phyloP scores from a whole-genome alignment of 2,329 filamentous ascomycete species.

The Apiospora rasikravindrae region DNA sequence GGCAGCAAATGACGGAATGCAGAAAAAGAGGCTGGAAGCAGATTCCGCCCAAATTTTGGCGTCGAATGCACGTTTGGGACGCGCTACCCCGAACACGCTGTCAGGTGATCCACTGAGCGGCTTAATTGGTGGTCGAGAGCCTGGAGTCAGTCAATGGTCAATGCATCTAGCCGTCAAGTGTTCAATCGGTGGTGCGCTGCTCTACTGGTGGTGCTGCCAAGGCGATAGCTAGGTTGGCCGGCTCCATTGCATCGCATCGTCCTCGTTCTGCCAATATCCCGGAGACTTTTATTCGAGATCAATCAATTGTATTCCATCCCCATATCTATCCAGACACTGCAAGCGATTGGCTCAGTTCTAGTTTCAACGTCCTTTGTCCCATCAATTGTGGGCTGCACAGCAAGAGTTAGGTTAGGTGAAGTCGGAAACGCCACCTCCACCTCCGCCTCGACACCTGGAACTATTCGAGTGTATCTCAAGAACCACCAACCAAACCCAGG shows the following conservation, averaged over 20 bases:
- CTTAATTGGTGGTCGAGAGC: neutral
- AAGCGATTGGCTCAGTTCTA: neutral
- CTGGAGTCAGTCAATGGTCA: neutral
- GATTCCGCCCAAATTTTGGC: conserved; percentile 17
- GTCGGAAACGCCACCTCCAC: neutral
- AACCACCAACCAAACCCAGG: neutral
- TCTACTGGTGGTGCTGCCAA: neutral
- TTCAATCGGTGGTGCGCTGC: no score
- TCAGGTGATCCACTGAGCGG: conserved; percentile 3
- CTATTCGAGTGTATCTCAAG: neutral
- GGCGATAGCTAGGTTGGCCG: neutral
- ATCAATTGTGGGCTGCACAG: neutral
- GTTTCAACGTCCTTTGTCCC: neutral
- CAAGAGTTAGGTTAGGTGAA: neutral
- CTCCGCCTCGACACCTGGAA: neutral
- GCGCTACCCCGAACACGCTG: conserved; percentile 14
- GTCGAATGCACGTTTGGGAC: neutral
- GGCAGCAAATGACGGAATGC: conserved; percentile 5
- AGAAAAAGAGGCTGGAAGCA: conserved; percentile 13
- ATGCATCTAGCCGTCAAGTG: conserved; percentile 1
- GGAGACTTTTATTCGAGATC: neutral
- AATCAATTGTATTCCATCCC: neutral
- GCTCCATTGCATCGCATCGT: neutral
- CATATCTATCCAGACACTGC: neutral
- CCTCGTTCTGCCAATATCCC: neutral